Percentiles rank a stretch among this genome's conserved stretches.
These are phyloP conservation scores for Cladophialophora bantiana DNA, from an alignment of 2,329 filamentous ascomycete species.

Conservation along the genomic window DNA sequence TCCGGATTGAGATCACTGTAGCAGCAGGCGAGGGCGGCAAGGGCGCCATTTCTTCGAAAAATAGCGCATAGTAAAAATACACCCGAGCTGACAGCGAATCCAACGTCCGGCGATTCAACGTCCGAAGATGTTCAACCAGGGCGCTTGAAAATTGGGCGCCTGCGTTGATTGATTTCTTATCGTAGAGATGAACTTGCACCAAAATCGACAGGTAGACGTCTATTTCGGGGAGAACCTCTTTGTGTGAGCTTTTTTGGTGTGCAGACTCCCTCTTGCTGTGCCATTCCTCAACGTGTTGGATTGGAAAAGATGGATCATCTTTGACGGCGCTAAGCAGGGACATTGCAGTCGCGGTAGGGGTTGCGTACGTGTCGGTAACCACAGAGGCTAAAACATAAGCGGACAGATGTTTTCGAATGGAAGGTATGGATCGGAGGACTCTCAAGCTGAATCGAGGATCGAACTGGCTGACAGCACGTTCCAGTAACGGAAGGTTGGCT, in stretches of 20 bases:
- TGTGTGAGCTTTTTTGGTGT: slow-evolving; percentile 66
- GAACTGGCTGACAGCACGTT: slow-evolving; percentile 89
- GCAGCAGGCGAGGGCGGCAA: slow-evolving; percentile 88
- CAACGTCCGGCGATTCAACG: slow-evolving; percentile 89
- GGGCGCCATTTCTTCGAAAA: slow-evolving; percentile 88
- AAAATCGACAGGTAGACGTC: slow-evolving; percentile 89
- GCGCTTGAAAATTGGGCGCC: slow-evolving; percentile 85
- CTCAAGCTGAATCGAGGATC: slow-evolving; percentile 94
- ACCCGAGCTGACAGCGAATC: slow-evolving; percentile 93
- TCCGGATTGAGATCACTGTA: slow-evolving; percentile 83
- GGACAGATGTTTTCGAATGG: slow-evolving; percentile 88
- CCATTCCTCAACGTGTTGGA: slow-evolving; percentile 64
- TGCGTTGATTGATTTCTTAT: slow-evolving; percentile 78
- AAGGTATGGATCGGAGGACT: slow-evolving; percentile 92
- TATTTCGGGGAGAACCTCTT: slow-evolving; percentile 83
- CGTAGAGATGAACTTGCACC: slow-evolving; percentile 85
- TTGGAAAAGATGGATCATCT: slow-evolving; percentile 64
- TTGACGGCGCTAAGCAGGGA: slow-evolving; percentile 71
- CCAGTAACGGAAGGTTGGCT: slow-evolving; percentile 88
- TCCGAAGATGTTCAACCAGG: slow-evolving; percentile 83
- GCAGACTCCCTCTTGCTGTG: slow-evolving; percentile 77
- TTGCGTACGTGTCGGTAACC: slow-evolving; percentile 79
- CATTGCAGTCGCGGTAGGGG: slow-evolving; percentile 71
- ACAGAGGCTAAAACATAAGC: slow-evolving; percentile 81
- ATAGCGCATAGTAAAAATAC: slow-evolving; percentile 97